A percentile compares a stretch with the other conserved stretches of the same genome.
These are phyloP conservation scores for Raphanus sativus DNA, from an alignment of 345 rosid species.

Conservation along the genomic window DNA sequence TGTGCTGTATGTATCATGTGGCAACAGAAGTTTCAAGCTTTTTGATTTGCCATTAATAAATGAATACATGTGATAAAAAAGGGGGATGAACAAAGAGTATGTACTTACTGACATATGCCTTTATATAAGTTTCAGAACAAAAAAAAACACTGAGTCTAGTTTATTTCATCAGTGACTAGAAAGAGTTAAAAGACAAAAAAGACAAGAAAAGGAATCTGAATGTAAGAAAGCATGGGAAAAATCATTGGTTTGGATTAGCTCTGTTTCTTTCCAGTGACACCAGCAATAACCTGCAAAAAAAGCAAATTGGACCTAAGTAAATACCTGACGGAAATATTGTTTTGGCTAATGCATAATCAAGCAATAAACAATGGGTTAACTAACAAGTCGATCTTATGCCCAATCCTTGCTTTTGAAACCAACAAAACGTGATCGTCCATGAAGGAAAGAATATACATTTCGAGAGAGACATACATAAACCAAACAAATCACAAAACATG, in stretches of 20 bases:
- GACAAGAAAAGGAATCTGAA: constrained; percentile 21
- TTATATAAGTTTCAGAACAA: constrained; percentile 25
- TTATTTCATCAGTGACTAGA: constrained; percentile 43
- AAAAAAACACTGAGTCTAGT: constrained; percentile 27
- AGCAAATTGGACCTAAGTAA: background rate
- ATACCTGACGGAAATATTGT: background rate
- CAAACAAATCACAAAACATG: background rate
- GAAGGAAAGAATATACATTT: background rate
- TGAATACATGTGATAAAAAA: background rate
- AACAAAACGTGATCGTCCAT: background rate
- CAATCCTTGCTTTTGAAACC: background rate
- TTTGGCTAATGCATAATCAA: background rate
- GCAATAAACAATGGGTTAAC: background rate
- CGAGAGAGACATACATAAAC: background rate
- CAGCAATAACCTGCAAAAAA: constrained; percentile 72
- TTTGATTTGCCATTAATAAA: constrained; percentile 15
- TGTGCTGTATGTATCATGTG: constrained; percentile 13
- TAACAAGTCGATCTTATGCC: background rate
- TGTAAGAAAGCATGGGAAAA: constrained; percentile 3
- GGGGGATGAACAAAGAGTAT: constrained; percentile 3
- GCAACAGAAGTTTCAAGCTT: constrained; percentile 19
- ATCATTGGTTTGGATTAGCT: constrained; percentile 31
- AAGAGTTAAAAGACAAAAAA: constrained; percentile 1
- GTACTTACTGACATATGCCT: constrained; percentile 19
- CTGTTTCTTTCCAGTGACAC: constrained; percentile 76